Conservation (phyloP, 495 filamentous ascomycete species). For the Darksidea phi region DNA sequence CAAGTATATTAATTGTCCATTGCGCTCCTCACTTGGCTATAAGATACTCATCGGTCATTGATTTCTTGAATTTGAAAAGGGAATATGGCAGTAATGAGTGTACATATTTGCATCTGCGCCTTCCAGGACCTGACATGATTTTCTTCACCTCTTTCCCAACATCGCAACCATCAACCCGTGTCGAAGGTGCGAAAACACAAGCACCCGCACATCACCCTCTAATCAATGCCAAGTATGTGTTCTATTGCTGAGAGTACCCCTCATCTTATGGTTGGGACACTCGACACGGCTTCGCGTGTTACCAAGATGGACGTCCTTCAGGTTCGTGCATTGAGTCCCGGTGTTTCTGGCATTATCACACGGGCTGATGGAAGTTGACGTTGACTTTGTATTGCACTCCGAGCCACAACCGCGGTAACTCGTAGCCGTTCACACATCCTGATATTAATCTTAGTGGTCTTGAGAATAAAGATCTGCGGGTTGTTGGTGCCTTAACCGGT, state of each 20-base stretch:
- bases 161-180: background rate
- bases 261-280: background rate
- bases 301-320: background rate
- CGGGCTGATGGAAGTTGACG: background rate
- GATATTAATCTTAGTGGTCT: background rate
- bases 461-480: background rate
- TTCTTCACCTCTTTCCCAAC: background rate
- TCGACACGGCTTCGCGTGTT: background rate
- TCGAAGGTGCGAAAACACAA: background rate
- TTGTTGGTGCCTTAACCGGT: background rate
- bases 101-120: background rate
- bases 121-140: background rate
- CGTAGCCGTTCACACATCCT: background rate
- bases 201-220: background rate
- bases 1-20: background rate
- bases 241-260: background rate
- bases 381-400: background rate
- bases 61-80: background rate
- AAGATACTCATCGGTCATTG: background rate
- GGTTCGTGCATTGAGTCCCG: background rate
- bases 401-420: background rate
- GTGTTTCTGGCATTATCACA: background rate
- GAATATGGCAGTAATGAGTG: background rate
- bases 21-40: background rate
- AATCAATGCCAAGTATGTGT: background rate